Percentiles rank a stretch among this genome's conserved stretches.
Evolutionary conservation across 257 asterid genomes (phyloP).

Genomic region (Solanum lignicaule): DNA sequence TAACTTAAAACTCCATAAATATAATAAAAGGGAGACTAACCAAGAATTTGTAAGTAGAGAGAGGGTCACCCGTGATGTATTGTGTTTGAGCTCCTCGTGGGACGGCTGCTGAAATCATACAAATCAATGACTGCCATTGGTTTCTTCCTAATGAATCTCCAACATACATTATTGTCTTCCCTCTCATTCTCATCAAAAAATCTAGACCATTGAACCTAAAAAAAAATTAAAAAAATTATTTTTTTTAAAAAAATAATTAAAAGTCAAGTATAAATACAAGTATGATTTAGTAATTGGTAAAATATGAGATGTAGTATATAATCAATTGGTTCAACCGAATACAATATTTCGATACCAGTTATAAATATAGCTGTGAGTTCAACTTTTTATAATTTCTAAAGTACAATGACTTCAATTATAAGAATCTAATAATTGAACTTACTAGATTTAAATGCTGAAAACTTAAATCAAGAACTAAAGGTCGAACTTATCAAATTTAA

Average conservation of each 20-base stretch:
- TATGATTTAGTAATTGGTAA: neutral
- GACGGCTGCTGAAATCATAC: conserved; percentile 62
- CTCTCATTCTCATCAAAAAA: conserved; percentile 23
- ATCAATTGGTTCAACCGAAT: neutral
- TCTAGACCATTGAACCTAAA: conserved; percentile 29
- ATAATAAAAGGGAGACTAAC: conserved; percentile 5
- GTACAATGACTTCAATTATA: neutral
- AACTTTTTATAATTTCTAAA: too few species aligned
- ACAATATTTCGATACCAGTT: too few species aligned
- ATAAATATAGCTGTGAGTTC: neutral
- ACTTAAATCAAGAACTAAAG: neutral
- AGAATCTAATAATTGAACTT: too few species aligned
- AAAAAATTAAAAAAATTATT: too few species aligned
- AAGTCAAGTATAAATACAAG: neutral
- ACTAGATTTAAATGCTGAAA: too few species aligned
- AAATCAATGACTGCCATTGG: conserved; percentile 84
- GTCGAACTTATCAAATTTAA: neutral
- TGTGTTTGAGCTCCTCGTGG: conserved; percentile 56
- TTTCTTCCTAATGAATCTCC: conserved; percentile 92
- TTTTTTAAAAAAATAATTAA: too few species aligned
- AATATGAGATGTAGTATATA: neutral
- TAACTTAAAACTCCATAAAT: neutral
- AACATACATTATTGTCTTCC: conserved; percentile 73
- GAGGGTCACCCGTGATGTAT: conserved; percentile 53
- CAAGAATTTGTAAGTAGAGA: conserved; percentile 57